phyloP scores from a whole-genome alignment of 306 rosid species.

The Begonia fuchsioides region DNA sequence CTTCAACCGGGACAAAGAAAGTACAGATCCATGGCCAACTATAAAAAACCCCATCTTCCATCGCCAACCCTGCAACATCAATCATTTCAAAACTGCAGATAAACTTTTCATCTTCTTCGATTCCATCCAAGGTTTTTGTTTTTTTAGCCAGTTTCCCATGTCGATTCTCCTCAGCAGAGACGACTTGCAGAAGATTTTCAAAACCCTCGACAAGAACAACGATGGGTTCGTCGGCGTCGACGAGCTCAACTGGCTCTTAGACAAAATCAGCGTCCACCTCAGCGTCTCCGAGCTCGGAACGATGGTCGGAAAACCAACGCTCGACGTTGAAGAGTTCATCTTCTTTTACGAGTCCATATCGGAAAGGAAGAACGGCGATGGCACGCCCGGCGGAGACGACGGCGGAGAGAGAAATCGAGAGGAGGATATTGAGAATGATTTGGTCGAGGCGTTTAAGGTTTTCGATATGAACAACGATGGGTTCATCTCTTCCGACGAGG shows the following conservation, averaged over 20 bases:
- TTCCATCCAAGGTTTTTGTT: too few species aligned
- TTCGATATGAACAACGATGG: constrained; percentile 75
- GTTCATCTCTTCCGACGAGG: constrained; percentile 51
- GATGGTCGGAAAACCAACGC: constrained; percentile 26
- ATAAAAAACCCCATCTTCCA: too few species aligned
- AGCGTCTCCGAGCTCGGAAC: constrained; percentile 37
- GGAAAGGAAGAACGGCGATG: constrained; percentile 9
- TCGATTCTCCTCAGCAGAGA: constrained; percentile 20
- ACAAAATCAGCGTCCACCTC: constrained; percentile 17
- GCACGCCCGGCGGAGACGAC: constrained; percentile 2
- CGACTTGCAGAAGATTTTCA: constrained; percentile 61
- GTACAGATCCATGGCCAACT: too few species aligned
- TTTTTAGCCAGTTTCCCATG: too few species aligned
- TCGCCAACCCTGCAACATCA: too few species aligned
- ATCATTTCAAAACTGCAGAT: too few species aligned
- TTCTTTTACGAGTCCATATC: constrained; percentile 43
- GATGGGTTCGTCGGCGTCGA: constrained; percentile 57
- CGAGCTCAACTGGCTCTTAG: constrained; percentile 35
- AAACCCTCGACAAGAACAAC: constrained; percentile 40
- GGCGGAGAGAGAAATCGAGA: constrained; percentile 4
- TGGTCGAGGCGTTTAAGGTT: constrained; percentile 52
- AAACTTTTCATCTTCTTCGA: too few species aligned
- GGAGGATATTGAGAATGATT: constrained; percentile 21
- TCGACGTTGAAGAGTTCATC: constrained; percentile 44
- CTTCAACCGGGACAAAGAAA: too few species aligned